Evolutionary conservation across 2,329 filamentous ascomycete genomes (phyloP).

Genomic region (Aureobasidium sp.): DNA sequence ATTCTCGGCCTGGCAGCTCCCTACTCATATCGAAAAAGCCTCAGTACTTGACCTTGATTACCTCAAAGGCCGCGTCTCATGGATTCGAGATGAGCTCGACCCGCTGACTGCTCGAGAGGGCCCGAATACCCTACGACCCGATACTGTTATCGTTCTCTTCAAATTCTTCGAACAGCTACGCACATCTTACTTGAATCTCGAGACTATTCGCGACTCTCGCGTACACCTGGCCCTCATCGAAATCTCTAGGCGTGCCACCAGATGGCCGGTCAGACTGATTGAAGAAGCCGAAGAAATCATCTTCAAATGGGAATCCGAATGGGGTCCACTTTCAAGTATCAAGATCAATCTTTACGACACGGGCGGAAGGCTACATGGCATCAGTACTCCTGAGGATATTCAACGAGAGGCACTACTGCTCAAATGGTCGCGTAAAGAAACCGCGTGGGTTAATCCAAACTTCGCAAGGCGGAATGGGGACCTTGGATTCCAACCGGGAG

Average conservation of each 20-base stretch:
- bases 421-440: constrained; percentile 21
- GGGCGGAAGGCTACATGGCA: constrained; percentile 36
- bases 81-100: constrained; percentile 43
- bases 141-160: constrained; percentile 38
- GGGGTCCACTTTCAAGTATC: constrained; percentile 32
- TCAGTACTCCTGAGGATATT: constrained; percentile 31
- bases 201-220: constrained; percentile 34
- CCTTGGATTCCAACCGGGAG: constrained; percentile 39
- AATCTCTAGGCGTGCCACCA: constrained; percentile 37
- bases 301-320: constrained; percentile 31
- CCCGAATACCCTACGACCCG: constrained; percentile 33
- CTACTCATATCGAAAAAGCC: background rate
- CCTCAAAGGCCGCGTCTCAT: constrained; percentile 31
- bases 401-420: constrained; percentile 30
- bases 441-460: constrained; percentile 25
- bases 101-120: constrained; percentile 38
- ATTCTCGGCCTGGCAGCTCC: background rate
- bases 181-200: constrained; percentile 23
- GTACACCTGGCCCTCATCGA: constrained; percentile 39
- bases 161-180: constrained; percentile 30
- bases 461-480: constrained; percentile 32
- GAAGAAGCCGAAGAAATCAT: constrained; percentile 38
- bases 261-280: constrained; percentile 39
- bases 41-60: constrained; percentile 17
- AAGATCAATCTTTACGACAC: constrained; percentile 35